A percentile compares a stretch with the other conserved stretches of the same genome.
phyloP scores from a whole-genome alignment of 495 filamentous ascomycete genomes.

The Penicillium lividum region DNA sequence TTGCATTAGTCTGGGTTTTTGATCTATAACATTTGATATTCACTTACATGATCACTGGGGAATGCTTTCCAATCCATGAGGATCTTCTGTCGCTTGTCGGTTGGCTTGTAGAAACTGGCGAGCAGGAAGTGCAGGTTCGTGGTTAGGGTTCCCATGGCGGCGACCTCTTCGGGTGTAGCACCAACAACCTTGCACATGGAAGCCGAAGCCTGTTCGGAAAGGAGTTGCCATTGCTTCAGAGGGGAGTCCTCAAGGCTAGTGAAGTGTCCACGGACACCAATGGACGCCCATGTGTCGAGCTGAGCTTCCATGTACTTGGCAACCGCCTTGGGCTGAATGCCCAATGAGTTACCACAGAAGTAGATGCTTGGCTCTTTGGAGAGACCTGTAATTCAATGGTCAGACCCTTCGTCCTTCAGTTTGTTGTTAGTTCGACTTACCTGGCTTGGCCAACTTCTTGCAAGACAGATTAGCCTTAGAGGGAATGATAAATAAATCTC shows the following conservation, averaged over 20 bases:
- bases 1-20: background rate
- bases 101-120: slow-evolving; percentile 86
- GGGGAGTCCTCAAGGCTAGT: slow-evolving; percentile 71
- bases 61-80: slow-evolving; percentile 94
- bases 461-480: slow-evolving; percentile 74
- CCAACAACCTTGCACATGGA: slow-evolving; percentile 84
- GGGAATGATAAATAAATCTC: slow-evolving; percentile 81
- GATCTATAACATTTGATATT: too few species aligned
- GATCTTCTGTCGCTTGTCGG: slow-evolving; percentile 74
- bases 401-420: background rate
- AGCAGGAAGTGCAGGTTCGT: slow-evolving; percentile 88
- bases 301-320: slow-evolving; percentile 72
- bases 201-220: slow-evolving; percentile 68
- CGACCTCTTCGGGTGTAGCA: slow-evolving; percentile 73
- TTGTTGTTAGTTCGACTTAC: slow-evolving; percentile 16
- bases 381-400: slow-evolving; percentile 29
- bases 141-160: slow-evolving; percentile 90
- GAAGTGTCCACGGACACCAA: slow-evolving; percentile 92
- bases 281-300: slow-evolving; percentile 83
- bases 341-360: slow-evolving; percentile 93
- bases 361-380: slow-evolving; percentile 64
- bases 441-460: slow-evolving; percentile 57
- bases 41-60: slow-evolving; percentile 80
- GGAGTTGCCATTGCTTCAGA: slow-evolving; percentile 75
- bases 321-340: slow-evolving; percentile 80